Percentiles rank a stretch among this genome's conserved stretches.
phyloP scores from a whole-genome alignment of 2,329 filamentous ascomycete species.

The Trichoderma sp. region DNA sequence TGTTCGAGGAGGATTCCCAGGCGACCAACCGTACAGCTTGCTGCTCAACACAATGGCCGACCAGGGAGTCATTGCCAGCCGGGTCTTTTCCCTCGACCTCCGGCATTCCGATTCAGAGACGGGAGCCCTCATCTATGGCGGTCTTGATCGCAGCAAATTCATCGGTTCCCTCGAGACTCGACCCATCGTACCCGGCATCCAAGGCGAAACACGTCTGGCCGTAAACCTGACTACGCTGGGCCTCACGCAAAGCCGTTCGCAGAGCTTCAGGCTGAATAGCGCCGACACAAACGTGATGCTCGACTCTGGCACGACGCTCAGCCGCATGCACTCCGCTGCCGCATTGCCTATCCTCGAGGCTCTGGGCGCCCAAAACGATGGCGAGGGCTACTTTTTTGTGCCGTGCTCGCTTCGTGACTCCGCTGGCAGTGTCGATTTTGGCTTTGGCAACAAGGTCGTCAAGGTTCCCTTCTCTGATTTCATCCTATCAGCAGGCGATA shows the following conservation, averaged over 20 bases:
- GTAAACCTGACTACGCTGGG: constrained; percentile 35
- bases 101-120: constrained; percentile 42
- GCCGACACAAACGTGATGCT: constrained; percentile 45
- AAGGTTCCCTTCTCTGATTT: constrained; percentile 48
- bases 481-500: constrained; percentile 36
- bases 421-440: constrained; percentile 47
- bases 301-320: constrained; percentile 54
- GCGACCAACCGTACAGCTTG: constrained; percentile 47
- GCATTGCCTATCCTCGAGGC: constrained; percentile 43
- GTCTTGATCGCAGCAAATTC: constrained; percentile 52
- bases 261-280: constrained; percentile 28
- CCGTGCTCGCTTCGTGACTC: constrained; percentile 40
- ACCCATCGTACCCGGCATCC: constrained; percentile 41
- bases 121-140: constrained; percentile 54
- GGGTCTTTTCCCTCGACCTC: constrained; percentile 52
- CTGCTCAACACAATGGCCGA: constrained; percentile 50
- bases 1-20: constrained; percentile 38
- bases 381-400: constrained; percentile 45
- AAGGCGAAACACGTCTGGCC: constrained; percentile 39
- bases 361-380: constrained; percentile 42
- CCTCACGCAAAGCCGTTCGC: constrained; percentile 25
- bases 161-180: constrained; percentile 44
- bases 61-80: constrained; percentile 48
- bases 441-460: constrained; percentile 43
- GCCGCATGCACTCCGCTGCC: constrained; percentile 43